phyloP scores from a whole-genome alignment of 108 stramenopile species.

The Skeletonema menzelii region DNA sequence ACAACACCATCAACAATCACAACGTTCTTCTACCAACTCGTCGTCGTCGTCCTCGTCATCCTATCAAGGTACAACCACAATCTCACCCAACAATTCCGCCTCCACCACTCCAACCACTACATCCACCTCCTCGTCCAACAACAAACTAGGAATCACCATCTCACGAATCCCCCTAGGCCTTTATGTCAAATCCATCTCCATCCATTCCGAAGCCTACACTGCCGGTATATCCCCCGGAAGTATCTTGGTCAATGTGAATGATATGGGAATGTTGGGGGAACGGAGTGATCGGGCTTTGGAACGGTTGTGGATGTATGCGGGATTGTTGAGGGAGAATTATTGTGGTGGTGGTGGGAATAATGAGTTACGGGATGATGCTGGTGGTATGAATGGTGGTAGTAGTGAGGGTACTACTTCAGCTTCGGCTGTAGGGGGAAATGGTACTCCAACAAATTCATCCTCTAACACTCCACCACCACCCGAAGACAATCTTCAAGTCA shows the following conservation, averaged over 20 bases:
- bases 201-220: slow-evolving; percentile 58
- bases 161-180: slow-evolving; percentile 69
- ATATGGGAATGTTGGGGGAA: slow-evolving; percentile 70
- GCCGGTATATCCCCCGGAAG: slow-evolving; percentile 59
- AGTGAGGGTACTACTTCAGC: too few relatives aligned
- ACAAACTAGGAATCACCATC: slow-evolving; percentile 69
- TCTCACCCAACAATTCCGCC: neutral
- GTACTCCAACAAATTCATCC: neutral
- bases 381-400: neutral
- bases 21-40: too few relatives aligned
- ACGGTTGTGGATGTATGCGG: slow-evolving; percentile 84
- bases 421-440: too few relatives aligned
- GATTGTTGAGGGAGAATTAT: slow-evolving; percentile 15
- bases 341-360: neutral
- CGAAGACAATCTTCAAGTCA: slow-evolving; percentile 9
- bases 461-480: slow-evolving; percentile 5
- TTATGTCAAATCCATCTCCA: slow-evolving; percentile 50
- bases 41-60: too few relatives aligned
- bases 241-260: slow-evolving; percentile 72
- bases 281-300: slow-evolving; percentile 69
- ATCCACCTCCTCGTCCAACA: neutral
- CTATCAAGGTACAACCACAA: neutral
- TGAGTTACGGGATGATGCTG: neutral
- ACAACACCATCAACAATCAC: neutral
- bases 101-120: neutral